phyloP scores from a whole-genome alignment of 306 rosid genomes.

The Glycyrrhiza uralensis region DNA sequence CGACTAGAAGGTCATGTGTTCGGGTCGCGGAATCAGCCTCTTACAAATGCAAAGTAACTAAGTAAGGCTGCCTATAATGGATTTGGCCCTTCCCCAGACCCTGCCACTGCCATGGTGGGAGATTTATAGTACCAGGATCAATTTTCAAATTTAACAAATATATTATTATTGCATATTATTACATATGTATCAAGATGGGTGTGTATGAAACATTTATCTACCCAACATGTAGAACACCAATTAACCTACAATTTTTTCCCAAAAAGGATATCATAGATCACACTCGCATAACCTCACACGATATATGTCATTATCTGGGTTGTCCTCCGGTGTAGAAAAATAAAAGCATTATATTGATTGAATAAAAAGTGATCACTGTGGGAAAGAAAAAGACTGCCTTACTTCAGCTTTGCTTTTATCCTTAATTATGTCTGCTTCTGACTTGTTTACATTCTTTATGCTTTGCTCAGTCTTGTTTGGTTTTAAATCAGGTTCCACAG shows the following conservation, averaged over 20 bases:
- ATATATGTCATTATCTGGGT: conserved; percentile 4
- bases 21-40: neutral
- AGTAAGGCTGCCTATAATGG: neutral
- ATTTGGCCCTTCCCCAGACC: too few relatives aligned
- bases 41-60: neutral
- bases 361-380: neutral
- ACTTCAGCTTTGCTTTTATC: conserved; percentile 67
- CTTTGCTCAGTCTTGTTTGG: conserved; percentile 55
- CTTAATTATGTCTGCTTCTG: conserved; percentile 32
- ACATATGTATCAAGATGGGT: neutral
- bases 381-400: neutral
- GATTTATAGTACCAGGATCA: neutral
- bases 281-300: neutral
- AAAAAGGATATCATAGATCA: neutral
- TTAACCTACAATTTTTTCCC: neutral
- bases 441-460: conserved; percentile 49
- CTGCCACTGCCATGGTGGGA: neutral
- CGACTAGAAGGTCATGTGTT: neutral
- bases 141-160: neutral
- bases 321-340: neutral
- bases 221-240: neutral
- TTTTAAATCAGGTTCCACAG: conserved; percentile 50
- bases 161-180: neutral
- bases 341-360: conserved; percentile 1
- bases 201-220: neutral